Base-by-base conservation (phyloP, 2,329 filamentous ascomycete species). In the Dendrostoma leiphaemia region DNA sequence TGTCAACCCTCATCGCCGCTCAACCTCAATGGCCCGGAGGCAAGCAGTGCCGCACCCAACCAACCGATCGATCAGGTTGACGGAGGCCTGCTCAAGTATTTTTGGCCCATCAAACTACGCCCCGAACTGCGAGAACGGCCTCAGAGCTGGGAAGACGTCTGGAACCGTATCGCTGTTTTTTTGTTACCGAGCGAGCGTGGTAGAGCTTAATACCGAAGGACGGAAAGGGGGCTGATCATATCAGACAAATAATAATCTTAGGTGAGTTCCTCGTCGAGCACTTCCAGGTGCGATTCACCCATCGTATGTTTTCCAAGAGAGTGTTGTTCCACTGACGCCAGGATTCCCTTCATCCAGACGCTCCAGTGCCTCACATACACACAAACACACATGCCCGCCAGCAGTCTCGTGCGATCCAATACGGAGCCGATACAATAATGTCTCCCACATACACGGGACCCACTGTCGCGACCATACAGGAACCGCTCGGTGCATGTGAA, bases 391-490 rank as follows among this genome's bases (percentile, higher is more conserved):
- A n/a, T n/a, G n/a, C n/a, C n/a, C n/a, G n/a, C n/a, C n/a, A n/a
- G n/a, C n/a, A n/a, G n/a, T n/a, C n/a, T n/a, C n/a, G n/a, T n/a
- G n/a, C n/a, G n/a, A n/a, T n/a, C n/a, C n/a, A n/a, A n/a, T n/a
- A n/a, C n/a, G n/a, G n/a, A n/a, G n/a, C n/a, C n/a, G n/a, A n/a
- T n/a, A n/a, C n/a, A n/a, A 47, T 37, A 24, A 57, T 57, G 54
- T 57, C 40, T 26, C 54, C 54, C n/a, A 45, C 50, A 28, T 48
- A 48, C 28, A 44, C 38, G 9, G 24, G 29, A 17, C 51, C 54
- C 21, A 34, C 54, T 5, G 23, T 57, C 32, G 51, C 53, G n/a
- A 57, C 54, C 35, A 53, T 57, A 9, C 54, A 45, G 9, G 53
- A 55, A 29, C 48, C 53, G 23, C 48, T n/a, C n/a, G n/a, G n/a